Percentiles rank a stretch among this genome's conserved stretches.
These are phyloP conservation scores for Blastobotrys aristatus DNA, from an alignment of 1,139 yeast species.

Conservation along the genomic window DNA sequence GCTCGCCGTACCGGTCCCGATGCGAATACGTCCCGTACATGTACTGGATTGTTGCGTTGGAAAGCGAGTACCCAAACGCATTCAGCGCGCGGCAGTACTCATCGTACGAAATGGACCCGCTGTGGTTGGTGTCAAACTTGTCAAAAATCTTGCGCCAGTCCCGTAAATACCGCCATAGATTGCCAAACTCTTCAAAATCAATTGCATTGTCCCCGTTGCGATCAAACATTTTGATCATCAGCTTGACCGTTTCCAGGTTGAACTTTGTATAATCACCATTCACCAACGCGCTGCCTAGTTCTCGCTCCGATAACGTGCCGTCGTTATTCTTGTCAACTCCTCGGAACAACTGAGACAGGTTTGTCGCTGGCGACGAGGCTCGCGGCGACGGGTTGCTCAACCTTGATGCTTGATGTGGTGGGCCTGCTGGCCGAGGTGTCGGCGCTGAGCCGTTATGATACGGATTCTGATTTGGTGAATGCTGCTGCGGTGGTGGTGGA, in stretches of 20 bases:
- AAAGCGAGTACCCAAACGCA: constrained; percentile 65
- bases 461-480: background rate
- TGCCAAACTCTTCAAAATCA: constrained; percentile 63
- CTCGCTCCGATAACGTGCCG: constrained; percentile 55
- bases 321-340: constrained; percentile 27
- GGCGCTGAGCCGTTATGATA: constrained; percentile 7
- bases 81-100: constrained; percentile 64
- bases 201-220: constrained; percentile 45
- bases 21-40: constrained; percentile 57
- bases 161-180: constrained; percentile 66
- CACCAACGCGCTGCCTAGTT: constrained; percentile 56
- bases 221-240: constrained; percentile 65
- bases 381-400: constrained; percentile 4
- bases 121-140: constrained; percentile 56
- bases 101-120: constrained; percentile 60
- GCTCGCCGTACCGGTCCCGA: constrained; percentile 41
- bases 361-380: constrained; percentile 21
- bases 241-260: constrained; percentile 54
- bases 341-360: constrained; percentile 26
- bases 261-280: constrained; percentile 60
- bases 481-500: constrained; percentile 7
- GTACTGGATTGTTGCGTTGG: constrained; percentile 56
- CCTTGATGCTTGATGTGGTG: background rate
- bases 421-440: constrained; percentile 4
- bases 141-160: constrained; percentile 66